Evolutionary conservation across 192 early-diverging fungal species (phyloP).

Genomic region (Linderina pennispora): DNA sequence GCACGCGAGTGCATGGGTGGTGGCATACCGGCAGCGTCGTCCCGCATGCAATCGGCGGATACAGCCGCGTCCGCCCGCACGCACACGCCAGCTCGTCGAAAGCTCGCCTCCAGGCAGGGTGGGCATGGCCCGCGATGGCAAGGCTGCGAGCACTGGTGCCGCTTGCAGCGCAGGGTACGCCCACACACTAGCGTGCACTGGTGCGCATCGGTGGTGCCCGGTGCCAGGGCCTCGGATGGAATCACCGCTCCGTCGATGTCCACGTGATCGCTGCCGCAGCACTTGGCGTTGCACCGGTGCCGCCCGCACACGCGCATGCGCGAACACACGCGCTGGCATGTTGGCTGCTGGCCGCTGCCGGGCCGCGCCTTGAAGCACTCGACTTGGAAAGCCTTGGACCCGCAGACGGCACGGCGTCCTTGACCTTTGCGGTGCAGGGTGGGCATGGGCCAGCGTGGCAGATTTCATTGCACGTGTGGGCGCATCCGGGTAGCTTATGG

Average conservation of each 20-base stretch:
- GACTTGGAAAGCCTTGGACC: conserved; percentile 24
- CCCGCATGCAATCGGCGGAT: conserved; percentile 85
- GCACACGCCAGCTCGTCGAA: conserved; percentile 81
- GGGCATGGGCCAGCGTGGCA: conserved; percentile 63
- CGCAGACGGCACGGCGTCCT: conserved; percentile 61
- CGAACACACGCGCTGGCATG: conserved; percentile 60
- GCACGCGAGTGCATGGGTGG: conserved; percentile 61
- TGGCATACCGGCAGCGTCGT: conserved; percentile 68
- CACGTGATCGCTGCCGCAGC: conserved; percentile 52
- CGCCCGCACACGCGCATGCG: conserved; percentile 60
- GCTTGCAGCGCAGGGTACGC: conserved; percentile 70
- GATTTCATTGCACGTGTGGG: conserved; percentile 51
- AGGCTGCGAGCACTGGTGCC: conserved; percentile 63
- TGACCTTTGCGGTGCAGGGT: conserved; percentile 51
- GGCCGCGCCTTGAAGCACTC: conserved; percentile 22
- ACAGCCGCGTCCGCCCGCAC: conserved; percentile 74
- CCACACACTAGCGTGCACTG: conserved; percentile 66
- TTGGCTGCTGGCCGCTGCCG: conserved; percentile 41
- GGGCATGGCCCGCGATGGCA: conserved; percentile 79
- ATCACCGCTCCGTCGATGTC: conserved; percentile 17
- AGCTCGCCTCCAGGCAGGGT: conserved; percentile 69
- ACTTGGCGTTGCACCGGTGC: conserved; percentile 58
- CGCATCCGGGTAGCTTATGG: conserved; percentile 38
- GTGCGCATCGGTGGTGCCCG: conserved; percentile 46
- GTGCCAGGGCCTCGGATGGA: conserved; percentile 14